Base-by-base conservation (phyloP, 169 alveolate species). In the Cryptosporidium meleagridis region DNA sequence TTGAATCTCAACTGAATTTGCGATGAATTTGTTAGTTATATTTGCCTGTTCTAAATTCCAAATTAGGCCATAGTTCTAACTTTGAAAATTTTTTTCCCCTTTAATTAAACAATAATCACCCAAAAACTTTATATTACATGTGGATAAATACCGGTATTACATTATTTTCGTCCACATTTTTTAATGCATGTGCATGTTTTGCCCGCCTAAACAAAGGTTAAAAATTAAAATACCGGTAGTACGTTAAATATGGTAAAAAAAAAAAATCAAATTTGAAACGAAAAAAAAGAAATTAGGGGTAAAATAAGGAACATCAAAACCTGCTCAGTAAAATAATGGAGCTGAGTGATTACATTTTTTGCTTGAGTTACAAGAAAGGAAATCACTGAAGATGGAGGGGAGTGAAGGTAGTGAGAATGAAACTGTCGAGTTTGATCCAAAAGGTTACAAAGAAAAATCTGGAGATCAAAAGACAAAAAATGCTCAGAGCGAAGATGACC, bases 161-260 rank as follows among this genome's bases (percentile, higher is more conserved):
- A 9, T 65, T 8, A 65, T 16, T 65, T 39, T 69, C 35, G 7
- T 69, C 80, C 52, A 69, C 45, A 69, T 48, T 48, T 48, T 23
- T 71, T 35, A 52, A 33, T 71, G 85, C 85, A 71, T 71, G 85
- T 71, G 48, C 85, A 39, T 23, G 85, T 23, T 29, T 29, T 45
- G 21, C 85, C 85, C 85, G 85, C 85, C 85, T 51, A 29, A 23
- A 51, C 9, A 0, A n/a, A 48, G 18, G 45, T n/a, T 21, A 3
- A 41, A 70, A 23, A 33, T 23, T 9, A 51, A 21, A 23, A 51
- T 71, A 44, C 85, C 85, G 85, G 85, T 71, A 71, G 31, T 31
- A 65, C 72, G 33, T 65, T 1, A 8, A 65, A n/a, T 37, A 9
- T 3, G 14, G 37, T 35, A 55, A 29, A 23, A 21, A 53, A 52